Evolutionary conservation across 768 basidiomycete genomes (phyloP).

Genomic region (Rhizopogon vesiculosus): DNA sequence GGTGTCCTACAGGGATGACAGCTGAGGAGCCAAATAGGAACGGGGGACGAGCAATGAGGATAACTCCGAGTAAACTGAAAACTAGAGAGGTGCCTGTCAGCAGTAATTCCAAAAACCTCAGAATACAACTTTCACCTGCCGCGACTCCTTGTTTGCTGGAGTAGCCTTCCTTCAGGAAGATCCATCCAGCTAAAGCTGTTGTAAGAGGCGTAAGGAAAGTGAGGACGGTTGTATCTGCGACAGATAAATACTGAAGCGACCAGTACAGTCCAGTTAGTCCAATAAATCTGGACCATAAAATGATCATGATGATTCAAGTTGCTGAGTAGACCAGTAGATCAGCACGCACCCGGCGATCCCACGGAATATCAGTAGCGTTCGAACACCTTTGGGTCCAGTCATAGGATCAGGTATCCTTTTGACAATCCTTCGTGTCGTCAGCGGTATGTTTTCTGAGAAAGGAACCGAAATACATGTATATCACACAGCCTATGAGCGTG

Average conservation of each 20-base stretch:
- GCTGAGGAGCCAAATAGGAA: conserved; percentile 56
- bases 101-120: not conserved
- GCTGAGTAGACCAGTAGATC: not conserved
- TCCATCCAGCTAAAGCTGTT: conserved; percentile 56
- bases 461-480: conserved; percentile 40
- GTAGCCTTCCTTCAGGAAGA: conserved; percentile 62
- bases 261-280: conserved; percentile 68
- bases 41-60: conserved; percentile 76
- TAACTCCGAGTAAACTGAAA: conserved; percentile 67
- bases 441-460: not conserved
- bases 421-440: conserved; percentile 25
- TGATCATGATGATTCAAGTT: not conserved
- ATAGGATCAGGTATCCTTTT: conserved; percentile 50
- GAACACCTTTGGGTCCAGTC: conserved; percentile 65
- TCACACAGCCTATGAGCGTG: conserved; percentile 45
- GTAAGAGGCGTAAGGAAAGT: conserved; percentile 70
- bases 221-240: conserved; percentile 75
- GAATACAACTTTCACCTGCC: conserved; percentile 30
- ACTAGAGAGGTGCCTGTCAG: conserved; percentile 28
- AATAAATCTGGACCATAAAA: conserved; percentile 52
- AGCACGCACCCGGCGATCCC: conserved; percentile 55
- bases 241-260: conserved; percentile 66
- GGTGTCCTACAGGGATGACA: conserved; percentile 1
- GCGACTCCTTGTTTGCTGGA: conserved; percentile 51
- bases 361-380: conserved; percentile 49